Evolutionary conservation across 345 rosid species (phyloP), one percentile per base, ranked within the genome.

Genomic region (Garcia nutans): DNA sequence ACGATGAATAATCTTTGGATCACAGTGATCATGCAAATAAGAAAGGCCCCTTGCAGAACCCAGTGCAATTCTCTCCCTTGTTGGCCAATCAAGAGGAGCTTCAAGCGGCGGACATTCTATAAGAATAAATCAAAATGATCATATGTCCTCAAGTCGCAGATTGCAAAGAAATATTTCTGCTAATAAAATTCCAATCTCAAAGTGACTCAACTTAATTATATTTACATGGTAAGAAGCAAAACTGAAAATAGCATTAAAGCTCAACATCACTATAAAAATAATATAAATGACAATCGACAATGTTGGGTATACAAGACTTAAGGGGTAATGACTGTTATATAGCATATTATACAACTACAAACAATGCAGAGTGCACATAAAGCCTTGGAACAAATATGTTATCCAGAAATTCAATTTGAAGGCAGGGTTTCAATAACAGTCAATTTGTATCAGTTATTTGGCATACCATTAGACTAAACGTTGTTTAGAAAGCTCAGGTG

Each of bases 1-100:
- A 24, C 82, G 82, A 28, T 79, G 82, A 74, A 79, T 79, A 65
- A 79, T 79, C 66, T 79, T 79, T 6, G 82, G 82, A 73, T 79
- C 82, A 56, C 82, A 79, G 47, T 79, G 82, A 69, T 79, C 82
- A 55, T 79, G 82, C 57, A 79, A 68, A 70, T 79, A 79, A 44
- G 78, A 74, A 22, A 79, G 78, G 26, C 82, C 82, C 71, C 82
- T 69, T 23, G 82, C 82, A 68, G 82, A 79, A 6, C 82, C 82
- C 65, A 79, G 70, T 55, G 82, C 82, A 69, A 79, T 74, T 70
- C 65, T 63, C 73, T 79, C 74, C 56, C 82, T 54, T 28, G 72
- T 70, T 6, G 72, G 66, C 82, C 82, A 79, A 70, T 79, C 77
- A 58, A 79, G 82, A 55, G 82, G 82, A 3, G 78, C 42, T 63